Evolutionary conservation across 495 filamentous ascomycete genomes (phyloP), one percentile per base, ranked within the genome.

Genomic region (Durotheca rogersii): DNA sequence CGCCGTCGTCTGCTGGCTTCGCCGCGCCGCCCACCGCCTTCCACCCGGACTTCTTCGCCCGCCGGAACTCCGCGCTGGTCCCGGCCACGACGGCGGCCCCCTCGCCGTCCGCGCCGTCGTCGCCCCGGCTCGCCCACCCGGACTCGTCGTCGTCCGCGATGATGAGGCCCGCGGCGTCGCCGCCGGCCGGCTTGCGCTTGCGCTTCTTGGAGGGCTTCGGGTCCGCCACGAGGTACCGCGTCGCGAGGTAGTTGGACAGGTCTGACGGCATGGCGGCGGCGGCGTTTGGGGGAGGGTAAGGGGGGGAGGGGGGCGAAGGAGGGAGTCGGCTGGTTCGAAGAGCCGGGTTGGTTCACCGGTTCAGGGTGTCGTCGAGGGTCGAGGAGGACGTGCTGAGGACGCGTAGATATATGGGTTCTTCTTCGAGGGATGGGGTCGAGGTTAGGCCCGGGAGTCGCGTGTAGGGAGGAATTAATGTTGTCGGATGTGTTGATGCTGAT

Each of bases 181-280:
- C 68, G 51, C 73, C 67, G 56, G 80, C 75, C 46, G 81, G 67
- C 65, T 93, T 93, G 55, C 87, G 83, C 75, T 95, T 95, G 71
- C 89, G 90, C 62, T 84, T 86, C 62, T 91, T 90, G 65, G 86
- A 84, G 9, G 85, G 74, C 36, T 84, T 82, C 32, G 82, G 71
- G 66, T 92, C 88, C 21, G 88, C 67, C 25, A 70, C 86, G 3
- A 99, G 84, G 71, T 99, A 99, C 69, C 90, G 95, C 56, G 90
- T 86, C 42, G 93, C 91, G 40, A 99, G 85, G 69, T 97, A 99
- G 68, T 83, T 81, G 19, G 90, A 85, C 56, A 95, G 81, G 58
- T 78, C 73, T 44, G 84, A 80, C 34, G 79, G 74, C 78, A 81
- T 81, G 16, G 17, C 46, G 31, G 41, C 25, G 48, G 30, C 32